These are phyloP conservation scores for Komagataea norvegica DNA, from an alignment of 1,139 yeast genomes.

Conservation along the genomic window DNA sequence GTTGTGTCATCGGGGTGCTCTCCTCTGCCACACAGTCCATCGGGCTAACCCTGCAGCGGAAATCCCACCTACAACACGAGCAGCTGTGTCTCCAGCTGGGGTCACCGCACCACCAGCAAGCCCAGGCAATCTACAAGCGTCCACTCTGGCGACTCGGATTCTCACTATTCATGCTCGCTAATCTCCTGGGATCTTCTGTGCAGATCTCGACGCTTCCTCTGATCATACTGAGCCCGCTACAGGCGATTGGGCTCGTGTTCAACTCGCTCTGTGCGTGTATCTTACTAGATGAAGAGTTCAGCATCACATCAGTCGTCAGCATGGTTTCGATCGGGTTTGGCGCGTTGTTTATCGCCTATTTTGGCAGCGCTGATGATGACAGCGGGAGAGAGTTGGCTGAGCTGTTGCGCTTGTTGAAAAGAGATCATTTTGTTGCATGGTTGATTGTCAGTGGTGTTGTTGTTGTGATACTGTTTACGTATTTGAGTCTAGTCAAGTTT, in stretches of 20 bases:
- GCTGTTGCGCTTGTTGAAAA: constrained; percentile 38
- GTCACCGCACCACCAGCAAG: constrained; percentile 23
- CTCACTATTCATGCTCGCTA: constrained; percentile 63
- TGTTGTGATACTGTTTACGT: constrained; percentile 25
- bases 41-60: constrained; percentile 80
- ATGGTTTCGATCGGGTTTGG: constrained; percentile 68
- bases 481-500: constrained; percentile 22
- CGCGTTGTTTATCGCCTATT: constrained; percentile 75
- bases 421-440: constrained; percentile 44
- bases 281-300: constrained; percentile 64
- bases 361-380: constrained; percentile 54
- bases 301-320: constrained; percentile 53
- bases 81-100: constrained; percentile 6
- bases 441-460: constrained; percentile 31
- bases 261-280: constrained; percentile 72
- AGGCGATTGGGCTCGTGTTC: constrained; percentile 83
- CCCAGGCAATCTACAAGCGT: constrained; percentile 46
- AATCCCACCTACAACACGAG: constrained; percentile 55
- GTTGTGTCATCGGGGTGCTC: constrained; percentile 70
- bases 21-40: constrained; percentile 81
- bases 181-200: constrained; percentile 74
- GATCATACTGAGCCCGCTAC: constrained; percentile 75
- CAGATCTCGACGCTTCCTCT: constrained; percentile 83
- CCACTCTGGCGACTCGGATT: constrained; percentile 78
- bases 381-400: constrained; percentile 39